Base-by-base conservation (phyloP, 2,329 filamentous ascomycete genomes). In the Nemania sp. region DNA sequence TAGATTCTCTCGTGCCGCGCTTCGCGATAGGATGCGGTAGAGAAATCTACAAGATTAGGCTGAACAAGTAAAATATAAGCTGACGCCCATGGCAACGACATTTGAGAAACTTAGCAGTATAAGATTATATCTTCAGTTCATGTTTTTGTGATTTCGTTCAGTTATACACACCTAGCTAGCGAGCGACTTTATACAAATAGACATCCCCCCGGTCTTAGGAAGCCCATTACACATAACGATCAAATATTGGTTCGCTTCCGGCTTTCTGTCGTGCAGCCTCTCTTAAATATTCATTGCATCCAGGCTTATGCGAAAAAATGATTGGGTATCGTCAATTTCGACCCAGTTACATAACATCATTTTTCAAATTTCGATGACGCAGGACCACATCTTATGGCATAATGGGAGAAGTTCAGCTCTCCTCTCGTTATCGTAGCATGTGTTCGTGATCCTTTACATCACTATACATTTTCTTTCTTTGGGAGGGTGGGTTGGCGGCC, bases 401-500 rank as follows among this genome's bases (percentile, higher is more conserved):
- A 20, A 17, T n/a, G 26, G 43, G 1, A 33, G 17, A 39, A 48
- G 1, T 7, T 31, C 14, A 22, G n/a, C n/a, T 46, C 9, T 20
- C 26, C 39, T 23, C 48, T 8, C 8, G 19, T 34, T 20, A n/a
- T 28, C 17, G 14, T 37, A 24, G 26, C 24, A 26, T 40, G 14
- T 36, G 17, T 24, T 28, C 20, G 17, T 11, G 9, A 15, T 24
- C n/a, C 9, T 15, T 74, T 67, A 83, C 81, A 83, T 84, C 43
- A 83, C 68, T 19, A 70, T 58, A 61, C 81, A 83, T 62, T 78
- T 82, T 64, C 71, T 77, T 14, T 76, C 73, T 58, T 66, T 71
- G 14, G 57, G 42, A 36, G 57, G 42, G 36, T 68, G 68, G 22
- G 70, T 66, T 33, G 65, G 67, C 9, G 64, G 60, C 7, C 58